These are phyloP conservation scores for Vigna angularis DNA, from an alignment of 306 rosid species.

Conservation along the genomic window DNA sequence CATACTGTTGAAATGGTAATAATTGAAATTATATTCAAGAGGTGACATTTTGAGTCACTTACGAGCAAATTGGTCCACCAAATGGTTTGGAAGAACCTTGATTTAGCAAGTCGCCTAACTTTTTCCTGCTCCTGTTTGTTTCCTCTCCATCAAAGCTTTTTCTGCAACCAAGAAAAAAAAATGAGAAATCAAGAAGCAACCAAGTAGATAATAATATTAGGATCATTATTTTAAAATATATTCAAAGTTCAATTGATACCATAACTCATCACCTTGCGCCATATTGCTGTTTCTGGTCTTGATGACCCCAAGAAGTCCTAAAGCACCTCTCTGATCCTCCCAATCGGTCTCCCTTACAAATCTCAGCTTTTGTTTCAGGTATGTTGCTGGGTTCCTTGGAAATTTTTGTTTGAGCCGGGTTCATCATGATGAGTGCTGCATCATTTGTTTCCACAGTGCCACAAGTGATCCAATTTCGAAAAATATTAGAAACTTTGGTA, in stretches of 20 bases:
- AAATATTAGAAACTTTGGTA: conserved; percentile 54
- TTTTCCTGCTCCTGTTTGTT: conserved; percentile 50
- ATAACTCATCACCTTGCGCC: conserved; percentile 50
- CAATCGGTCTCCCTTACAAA: conserved; percentile 50
- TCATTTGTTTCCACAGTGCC: conserved; percentile 65
- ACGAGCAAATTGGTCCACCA: conserved; percentile 86
- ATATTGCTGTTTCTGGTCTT: conserved; percentile 44
- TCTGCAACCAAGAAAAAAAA: conserved; percentile 44
- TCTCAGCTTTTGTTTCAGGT: conserved; percentile 25
- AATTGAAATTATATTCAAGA: conserved; percentile 27
- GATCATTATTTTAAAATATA: background rate
- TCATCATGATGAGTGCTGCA: conserved; percentile 46
- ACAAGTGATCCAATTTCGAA: conserved; percentile 70
- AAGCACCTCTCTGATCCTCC: conserved; percentile 62
- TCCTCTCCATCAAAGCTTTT: conserved; percentile 63
- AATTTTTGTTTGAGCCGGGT: conserved; percentile 23
- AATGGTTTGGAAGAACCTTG: conserved; percentile 61
- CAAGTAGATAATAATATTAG: conserved; percentile 11
- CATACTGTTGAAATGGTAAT: conserved; percentile 39
- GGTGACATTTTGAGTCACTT: conserved; percentile 55
- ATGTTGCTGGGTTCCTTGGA: conserved; percentile 5
- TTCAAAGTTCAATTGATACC: conserved; percentile 4
- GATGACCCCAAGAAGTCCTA: conserved; percentile 54
- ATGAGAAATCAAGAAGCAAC: background rate
- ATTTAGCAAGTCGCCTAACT: conserved; percentile 45